Conservation (phyloP, 2,329 filamentous ascomycete species). For the Nothophaeocryptopus gaeumannii region DNA sequence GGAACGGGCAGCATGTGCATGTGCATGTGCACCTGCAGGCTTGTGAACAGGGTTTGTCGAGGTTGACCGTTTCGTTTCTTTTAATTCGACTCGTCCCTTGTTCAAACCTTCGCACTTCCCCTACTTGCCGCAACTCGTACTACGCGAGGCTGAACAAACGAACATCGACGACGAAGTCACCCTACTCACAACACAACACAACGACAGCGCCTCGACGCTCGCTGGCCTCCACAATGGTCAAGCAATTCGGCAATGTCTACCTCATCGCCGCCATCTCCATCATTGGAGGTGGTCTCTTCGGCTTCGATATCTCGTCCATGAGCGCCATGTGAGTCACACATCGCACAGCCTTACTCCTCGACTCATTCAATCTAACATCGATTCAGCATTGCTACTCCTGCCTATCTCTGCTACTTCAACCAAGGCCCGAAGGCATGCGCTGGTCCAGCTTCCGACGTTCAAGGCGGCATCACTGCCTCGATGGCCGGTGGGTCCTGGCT, state of each 20-base stretch:
- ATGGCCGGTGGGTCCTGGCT: constrained; percentile 71
- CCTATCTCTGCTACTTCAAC: constrained; percentile 71
- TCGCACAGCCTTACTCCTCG: background rate
- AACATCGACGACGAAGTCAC: background rate
- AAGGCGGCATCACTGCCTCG: constrained; percentile 67
- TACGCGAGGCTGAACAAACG: background rate
- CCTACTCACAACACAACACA: background rate
- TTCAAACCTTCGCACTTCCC: background rate
- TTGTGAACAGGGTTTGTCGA: too few relatives aligned
- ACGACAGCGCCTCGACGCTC: background rate
- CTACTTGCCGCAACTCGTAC: background rate
- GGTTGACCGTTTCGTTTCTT: background rate
- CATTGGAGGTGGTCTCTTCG: constrained; percentile 59
- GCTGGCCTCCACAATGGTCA: constrained; percentile 23
- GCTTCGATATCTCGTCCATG: constrained; percentile 75
- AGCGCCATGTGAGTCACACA: constrained; percentile 43
- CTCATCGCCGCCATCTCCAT: constrained; percentile 57
- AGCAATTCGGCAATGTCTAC: constrained; percentile 56
- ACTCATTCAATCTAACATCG: constrained; percentile 2
- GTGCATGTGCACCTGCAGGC: too few relatives aligned
- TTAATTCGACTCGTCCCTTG: constrained; percentile 1
- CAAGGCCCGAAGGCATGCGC: constrained; percentile 52
- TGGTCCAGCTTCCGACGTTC: constrained; percentile 54
- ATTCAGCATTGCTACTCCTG: constrained; percentile 55
- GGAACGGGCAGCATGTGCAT: background rate